These are phyloP conservation scores for Proliferodiscus dingleyae DNA, from an alignment of 2,329 filamentous ascomycete genomes.

Conservation along the genomic window DNA sequence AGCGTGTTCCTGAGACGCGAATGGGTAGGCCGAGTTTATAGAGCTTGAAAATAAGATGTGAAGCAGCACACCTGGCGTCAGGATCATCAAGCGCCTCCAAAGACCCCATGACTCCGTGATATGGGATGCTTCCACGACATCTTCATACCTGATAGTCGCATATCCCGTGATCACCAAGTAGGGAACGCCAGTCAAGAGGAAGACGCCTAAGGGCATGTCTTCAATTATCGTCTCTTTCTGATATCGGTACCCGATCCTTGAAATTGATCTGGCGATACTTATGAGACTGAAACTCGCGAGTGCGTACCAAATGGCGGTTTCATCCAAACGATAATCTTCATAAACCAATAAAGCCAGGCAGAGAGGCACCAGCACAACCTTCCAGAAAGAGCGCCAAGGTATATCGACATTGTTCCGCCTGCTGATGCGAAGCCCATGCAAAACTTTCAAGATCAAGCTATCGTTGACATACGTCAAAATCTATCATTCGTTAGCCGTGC, in stretches of 20 bases:
- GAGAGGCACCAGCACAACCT: slow-evolving; percentile 15
- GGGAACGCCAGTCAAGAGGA: slow-evolving; percentile 22
- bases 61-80: slow-evolving; percentile 20
- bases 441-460: slow-evolving; percentile 20
- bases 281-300: slow-evolving; percentile 17
- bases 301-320: slow-evolving; percentile 13
- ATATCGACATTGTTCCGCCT: slow-evolving; percentile 4
- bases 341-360: slow-evolving; percentile 9
- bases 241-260: slow-evolving; percentile 18
- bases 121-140: slow-evolving; percentile 15
- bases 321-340: slow-evolving; percentile 25
- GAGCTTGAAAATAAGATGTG: slow-evolving; percentile 22
- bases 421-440: slow-evolving; percentile 11
- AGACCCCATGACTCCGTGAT: slow-evolving; percentile 19
- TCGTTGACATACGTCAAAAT: slow-evolving; percentile 28
- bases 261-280: slow-evolving; percentile 22
- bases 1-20: slow-evolving; percentile 17
- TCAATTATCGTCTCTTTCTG: slow-evolving; percentile 15
- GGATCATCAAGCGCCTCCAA: slow-evolving; percentile 11
- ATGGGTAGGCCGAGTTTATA: slow-evolving; percentile 24
- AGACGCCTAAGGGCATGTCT: slow-evolving; percentile 19
- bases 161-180: slow-evolving; percentile 20
- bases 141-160: slow-evolving; percentile 22
- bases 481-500: slow-evolving; percentile 12
- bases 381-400: slow-evolving; percentile 11